Base-by-base conservation (phyloP, 1,284 basidiomycete species). In the Retiboletus fuscus region DNA sequence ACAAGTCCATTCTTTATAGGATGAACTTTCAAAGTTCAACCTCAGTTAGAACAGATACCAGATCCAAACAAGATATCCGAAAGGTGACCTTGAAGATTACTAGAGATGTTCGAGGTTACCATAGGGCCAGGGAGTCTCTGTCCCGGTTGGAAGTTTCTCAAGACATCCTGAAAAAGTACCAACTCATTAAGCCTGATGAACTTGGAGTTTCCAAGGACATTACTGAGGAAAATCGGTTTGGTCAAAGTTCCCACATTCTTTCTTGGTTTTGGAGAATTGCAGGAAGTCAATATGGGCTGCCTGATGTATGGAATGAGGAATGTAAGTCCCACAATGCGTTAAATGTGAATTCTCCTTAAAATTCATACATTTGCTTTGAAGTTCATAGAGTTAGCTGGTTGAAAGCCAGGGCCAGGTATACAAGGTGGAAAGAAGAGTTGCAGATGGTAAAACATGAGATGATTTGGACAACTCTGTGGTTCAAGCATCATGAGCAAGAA, bases 211-310 rank as follows among this genome's bases (percentile, higher is more conserved):
- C 55, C 4, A 75, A 67, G 51, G 75, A 76, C 34, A 64, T 76
- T 26, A 71, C 53, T 10, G 69, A 75, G 44, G 58, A 71, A 57
- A 75, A 68, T 61, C 11, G 30, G 13, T 69, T 66, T 69, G 71
- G 69, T 0, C 73, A 77, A 67, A 41, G 66, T 15, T 57, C 55
- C 20, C 63, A 76, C 63, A 63, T 26, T 3, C 43, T 75, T 22
- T 57, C 75, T 53, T 75, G 75, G 73, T 74, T 75, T 24, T 75
- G 69, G 66, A n/a, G n/a, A n/a, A n/a, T n/a, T n/a, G n/a, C n/a
- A n/a, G n/a, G n/a, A n/a, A n/a, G n/a, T n/a, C n/a, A n/a, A n/a
- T n/a, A n/a, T n/a, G n/a, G n/a, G n/a, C n/a, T n/a, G n/a, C n/a
- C n/a, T n/a, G n/a, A n/a, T n/a, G n/a, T n/a, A n/a, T 34, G 34